Evolutionary conservation across 306 rosid genomes (phyloP), one percentile per base, ranked within the genome.

Genomic region (Leucaena leucocephala): DNA sequence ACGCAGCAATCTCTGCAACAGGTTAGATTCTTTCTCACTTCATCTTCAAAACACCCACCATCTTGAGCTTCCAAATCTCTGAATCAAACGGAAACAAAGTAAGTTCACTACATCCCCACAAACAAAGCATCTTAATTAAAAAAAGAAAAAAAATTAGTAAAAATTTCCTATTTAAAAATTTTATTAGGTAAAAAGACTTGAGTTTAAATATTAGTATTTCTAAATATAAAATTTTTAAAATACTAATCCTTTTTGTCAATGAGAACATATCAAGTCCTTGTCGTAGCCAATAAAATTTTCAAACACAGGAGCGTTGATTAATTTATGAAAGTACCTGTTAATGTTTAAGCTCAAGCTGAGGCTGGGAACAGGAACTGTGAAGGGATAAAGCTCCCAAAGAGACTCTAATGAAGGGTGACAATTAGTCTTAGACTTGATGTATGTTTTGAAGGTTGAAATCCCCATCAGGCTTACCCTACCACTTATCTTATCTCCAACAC

Each of bases 381-480:
- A 86, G 63, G 98, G 97, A 54, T 91, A 92, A 80, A 93, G 98
- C 65, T 92, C 94, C 98, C 93, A 93, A 52, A 93, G 74, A 45
- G 89, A 46, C 84, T 93, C 97, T 40, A 93, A 80, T 42, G 98
- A 91, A 64, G 94, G 95, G 42, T 85, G 86, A 66, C 88, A 55
- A 55, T 55, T 90, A 15, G 76, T 80, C 72, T 91, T 93, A 71
- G 92, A 87, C 83, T 84, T 91, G 86, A 82, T 85, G 87, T 88
- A 93, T 6, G 91, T 78, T 39, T 86, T 94, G 49, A 91, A 87
- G 58, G 83, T 91, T 75, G 98, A 80, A 84, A 87, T 67, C 16
- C 98, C 98, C 88, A 93, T 75, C 66, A 90, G 91, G 84, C 93
- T 86, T 19, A 93, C 67, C 69, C 90, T 55, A 54, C 16, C 4